Percentiles rank a stretch among this genome's conserved stretches.
phyloP scores from a whole-genome alignment of 352 stramenopile genomes.

The Phytophthora tubulina region DNA sequence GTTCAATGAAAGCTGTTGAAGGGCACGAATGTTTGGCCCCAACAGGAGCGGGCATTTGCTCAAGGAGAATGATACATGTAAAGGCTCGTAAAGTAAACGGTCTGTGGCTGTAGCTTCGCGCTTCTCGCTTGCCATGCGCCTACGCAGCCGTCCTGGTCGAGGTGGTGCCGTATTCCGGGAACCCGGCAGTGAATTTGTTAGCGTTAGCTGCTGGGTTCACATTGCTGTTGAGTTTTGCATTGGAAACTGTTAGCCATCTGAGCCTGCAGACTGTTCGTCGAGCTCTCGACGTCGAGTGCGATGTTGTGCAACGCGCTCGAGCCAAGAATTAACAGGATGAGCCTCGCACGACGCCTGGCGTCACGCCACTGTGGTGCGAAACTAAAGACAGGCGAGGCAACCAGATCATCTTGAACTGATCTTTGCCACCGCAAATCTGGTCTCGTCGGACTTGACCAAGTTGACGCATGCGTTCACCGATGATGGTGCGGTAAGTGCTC shows the following conservation, averaged over 20 bases:
- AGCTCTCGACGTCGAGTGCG: neutral
- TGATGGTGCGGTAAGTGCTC: constrained; percentile 1
- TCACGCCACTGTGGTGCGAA: constrained; percentile 4
- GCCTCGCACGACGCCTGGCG: constrained; percentile 6
- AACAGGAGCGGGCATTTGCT: constrained; percentile 25
- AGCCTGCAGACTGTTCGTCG: constrained; percentile 18
- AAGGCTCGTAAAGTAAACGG: constrained; percentile 22
- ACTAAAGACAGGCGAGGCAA: constrained; percentile 9
- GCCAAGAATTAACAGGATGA: constrained; percentile 27
- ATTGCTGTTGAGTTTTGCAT: neutral
- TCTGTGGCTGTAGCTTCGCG: neutral
- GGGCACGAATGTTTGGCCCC: constrained; percentile 16
- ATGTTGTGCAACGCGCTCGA: neutral
- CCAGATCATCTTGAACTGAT: constrained; percentile 4
- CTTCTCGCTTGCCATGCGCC: constrained; percentile 2
- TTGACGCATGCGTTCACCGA: neutral
- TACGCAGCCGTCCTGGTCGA: neutral
- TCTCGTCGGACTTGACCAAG: too few relatives aligned
- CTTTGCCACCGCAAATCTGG: neutral
- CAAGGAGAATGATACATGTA: constrained; percentile 25
- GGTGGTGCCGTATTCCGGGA: constrained; percentile 9
- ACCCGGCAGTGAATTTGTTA: constrained; percentile 12
- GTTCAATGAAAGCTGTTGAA: constrained; percentile 24
- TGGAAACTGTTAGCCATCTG: constrained; percentile 11
- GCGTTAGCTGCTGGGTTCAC: constrained; percentile 18